Base-by-base conservation (phyloP, 768 basidiomycete genomes). In the Pholiota conissans region DNA sequence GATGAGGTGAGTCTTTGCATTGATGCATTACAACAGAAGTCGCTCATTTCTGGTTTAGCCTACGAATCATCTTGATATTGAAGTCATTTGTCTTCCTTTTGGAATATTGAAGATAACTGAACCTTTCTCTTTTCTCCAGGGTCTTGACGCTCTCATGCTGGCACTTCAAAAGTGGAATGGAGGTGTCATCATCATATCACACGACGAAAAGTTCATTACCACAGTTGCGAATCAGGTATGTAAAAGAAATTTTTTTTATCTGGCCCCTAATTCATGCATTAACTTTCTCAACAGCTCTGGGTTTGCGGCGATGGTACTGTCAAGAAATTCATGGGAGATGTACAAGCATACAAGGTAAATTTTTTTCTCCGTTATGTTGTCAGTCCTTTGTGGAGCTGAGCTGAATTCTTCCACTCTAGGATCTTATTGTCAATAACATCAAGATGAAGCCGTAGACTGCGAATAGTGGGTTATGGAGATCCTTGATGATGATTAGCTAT, bases 201-300 rank as follows among this genome's bases (percentile, higher is more conserved):
- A 97, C 83, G 95, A 98, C 79, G 94, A 96, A 69, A 78, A 93
- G 50, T 98, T 96, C 71, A 96, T 95, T 65, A 95, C 93, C 14
- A 87, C 85, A 14, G 93, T 95, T 18, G 89, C 92, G 3, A 86
- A 84, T 69, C 88, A 94, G 80, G 92, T 91, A 63, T 26, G 81
- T 30, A 26, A 35, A n/a, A 7, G 46, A 22, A 14, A 30, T 26
- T 29, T 40, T 40, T 42, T 13, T 28, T 58, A 5, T 55, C 57
- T 62, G 58, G 56, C 24, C 2, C 20, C 22, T 4, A 45, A 24
- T 2, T 45, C 59, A 27, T 48, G 39, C 16, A 26, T 39, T 11
- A 9, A 35, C n/a, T n/a, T n/a, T n/a, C 61, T 39, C 3, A 51
- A 9, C 27, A 95, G 91, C 81, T 98, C 20, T 98, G 94, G 93